A percentile compares a stretch with the other conserved stretches of the same genome.
These are phyloP conservation scores for Solanum paucissectum DNA, from an alignment of 257 asterid genomes.

Conservation along the genomic window DNA sequence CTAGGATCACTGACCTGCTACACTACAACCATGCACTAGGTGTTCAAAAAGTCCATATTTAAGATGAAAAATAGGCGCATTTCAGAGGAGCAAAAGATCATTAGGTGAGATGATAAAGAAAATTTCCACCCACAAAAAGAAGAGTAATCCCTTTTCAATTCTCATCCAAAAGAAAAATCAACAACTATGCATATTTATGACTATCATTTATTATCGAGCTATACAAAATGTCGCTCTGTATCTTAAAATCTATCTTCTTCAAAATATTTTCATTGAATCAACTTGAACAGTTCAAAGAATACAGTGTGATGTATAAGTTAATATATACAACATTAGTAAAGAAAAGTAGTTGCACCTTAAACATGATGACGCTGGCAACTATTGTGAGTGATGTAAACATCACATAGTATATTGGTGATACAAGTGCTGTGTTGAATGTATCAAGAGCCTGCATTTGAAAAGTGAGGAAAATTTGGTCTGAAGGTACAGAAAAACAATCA, in stretches of 20 bases:
- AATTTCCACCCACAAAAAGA: neutral
- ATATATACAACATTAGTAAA: neutral
- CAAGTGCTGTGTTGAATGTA: slow-evolving; percentile 27
- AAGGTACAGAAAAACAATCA: neutral
- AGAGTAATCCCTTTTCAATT: neutral
- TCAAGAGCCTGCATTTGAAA: slow-evolving; percentile 26
- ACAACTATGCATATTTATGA: neutral
- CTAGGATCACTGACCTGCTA: neutral
- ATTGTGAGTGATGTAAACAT: slow-evolving; percentile 29
- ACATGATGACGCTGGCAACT: slow-evolving; percentile 31
- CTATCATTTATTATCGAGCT: neutral
- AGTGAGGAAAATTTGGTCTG: neutral
- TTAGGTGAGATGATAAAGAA: neutral
- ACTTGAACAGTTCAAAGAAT: neutral
- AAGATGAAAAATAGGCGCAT: neutral
- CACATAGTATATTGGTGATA: slow-evolving; percentile 32
- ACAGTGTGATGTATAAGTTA: neutral
- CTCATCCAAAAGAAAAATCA: neutral
- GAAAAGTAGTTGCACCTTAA: slow-evolving; percentile 16
- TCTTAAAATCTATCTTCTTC: neutral
- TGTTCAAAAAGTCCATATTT: neutral
- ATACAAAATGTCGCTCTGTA: neutral
- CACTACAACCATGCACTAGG: neutral
- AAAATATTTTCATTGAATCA: neutral
- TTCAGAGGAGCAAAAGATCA: neutral